A percentile compares a stretch with the other conserved stretches of the same genome.
These are phyloP conservation scores for Rhododendron molle DNA, from an alignment of 148 eudicot species.

Conservation along the genomic window DNA sequence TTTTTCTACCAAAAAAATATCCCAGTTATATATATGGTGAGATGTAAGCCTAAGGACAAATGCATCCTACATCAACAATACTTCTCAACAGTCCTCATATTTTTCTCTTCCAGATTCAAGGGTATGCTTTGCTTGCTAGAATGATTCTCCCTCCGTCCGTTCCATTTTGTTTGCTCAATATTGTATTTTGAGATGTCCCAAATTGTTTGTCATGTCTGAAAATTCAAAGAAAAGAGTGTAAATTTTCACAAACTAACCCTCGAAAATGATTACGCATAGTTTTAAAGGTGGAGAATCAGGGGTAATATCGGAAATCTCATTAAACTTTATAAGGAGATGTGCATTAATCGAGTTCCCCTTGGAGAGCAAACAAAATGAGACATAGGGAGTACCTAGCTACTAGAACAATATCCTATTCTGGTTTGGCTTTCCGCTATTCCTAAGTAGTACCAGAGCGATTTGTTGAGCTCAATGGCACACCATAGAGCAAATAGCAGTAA, in stretches of 20 bases:
- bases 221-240: not conserved
- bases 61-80: not conserved
- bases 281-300: not conserved
- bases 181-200: not conserved
- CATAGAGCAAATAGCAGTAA: not conserved
- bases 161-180: not conserved
- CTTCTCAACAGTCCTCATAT: not conserved
- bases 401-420: not conserved
- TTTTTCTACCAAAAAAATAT: not conserved
- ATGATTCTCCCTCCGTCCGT: not conserved
- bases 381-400: not conserved
- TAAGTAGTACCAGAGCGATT: not conserved
- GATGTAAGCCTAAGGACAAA: not conserved
- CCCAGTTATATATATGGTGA: not conserved
- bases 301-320: not conserved
- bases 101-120: not conserved
- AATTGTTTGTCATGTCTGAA: not conserved
- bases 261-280: not conserved
- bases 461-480: not conserved
- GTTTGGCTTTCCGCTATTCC: not conserved
- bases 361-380: not conserved
- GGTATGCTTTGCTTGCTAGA: not conserved
- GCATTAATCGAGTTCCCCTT: not conserved
- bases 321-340: not conserved
- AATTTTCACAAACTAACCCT: not conserved